phyloP scores from a whole-genome alignment of 495 filamentous ascomycete species.

The Glarea lozoyensis region DNA sequence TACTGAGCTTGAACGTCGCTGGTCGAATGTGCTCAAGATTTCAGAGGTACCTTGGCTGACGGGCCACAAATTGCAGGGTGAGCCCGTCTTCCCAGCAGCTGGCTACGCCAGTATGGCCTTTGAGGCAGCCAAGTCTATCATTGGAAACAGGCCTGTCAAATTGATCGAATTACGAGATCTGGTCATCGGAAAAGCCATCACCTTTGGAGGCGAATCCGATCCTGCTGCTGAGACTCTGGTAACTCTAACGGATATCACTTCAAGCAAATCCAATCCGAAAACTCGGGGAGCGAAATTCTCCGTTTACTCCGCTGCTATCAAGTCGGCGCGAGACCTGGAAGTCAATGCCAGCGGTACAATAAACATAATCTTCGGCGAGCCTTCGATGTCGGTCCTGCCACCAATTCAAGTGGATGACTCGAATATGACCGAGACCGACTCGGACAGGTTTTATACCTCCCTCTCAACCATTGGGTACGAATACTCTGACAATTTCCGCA shows the following conservation, averaged over 20 bases:
- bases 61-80: slow-evolving; percentile 40
- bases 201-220: background rate
- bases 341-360: background rate
- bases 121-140: slow-evolving; percentile 25
- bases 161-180: slow-evolving; percentile 13
- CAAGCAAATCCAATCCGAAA: too few relatives aligned
- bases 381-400: background rate
- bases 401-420: background rate
- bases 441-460: slow-evolving; percentile 23
- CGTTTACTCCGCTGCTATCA: too few relatives aligned
- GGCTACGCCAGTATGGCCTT: slow-evolving; percentile 48
- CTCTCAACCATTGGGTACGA: slow-evolving; percentile 25
- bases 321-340: too few relatives aligned
- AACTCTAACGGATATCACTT: background rate
- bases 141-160: background rate
- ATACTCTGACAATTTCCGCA: slow-evolving; percentile 21
- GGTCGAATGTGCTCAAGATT: slow-evolving; percentile 42
- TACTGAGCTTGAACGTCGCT: slow-evolving; percentile 30
- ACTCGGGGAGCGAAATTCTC: too few relatives aligned
- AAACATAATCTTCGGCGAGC: background rate
- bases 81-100: slow-evolving; percentile 49
- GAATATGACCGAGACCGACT: slow-evolving; percentile 18
- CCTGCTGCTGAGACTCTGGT: slow-evolving; percentile 7
- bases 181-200: background rate
- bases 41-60: slow-evolving; percentile 45